A percentile compares a stretch with the other conserved stretches of the same genome.
Conservation (phyloP, 176 grass and related monocot genomes). For the Cymbopogon citratus region DNA sequence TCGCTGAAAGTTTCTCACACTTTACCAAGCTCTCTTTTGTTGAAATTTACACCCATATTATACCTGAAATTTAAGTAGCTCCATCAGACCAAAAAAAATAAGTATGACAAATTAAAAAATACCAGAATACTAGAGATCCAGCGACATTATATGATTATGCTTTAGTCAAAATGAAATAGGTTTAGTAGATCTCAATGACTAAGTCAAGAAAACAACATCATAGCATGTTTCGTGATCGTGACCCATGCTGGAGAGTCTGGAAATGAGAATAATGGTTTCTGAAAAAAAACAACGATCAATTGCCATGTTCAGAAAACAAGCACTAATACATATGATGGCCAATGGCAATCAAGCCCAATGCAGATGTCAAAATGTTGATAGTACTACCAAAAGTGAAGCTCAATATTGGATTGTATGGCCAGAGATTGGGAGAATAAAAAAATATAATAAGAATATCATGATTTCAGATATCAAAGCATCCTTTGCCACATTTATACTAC, state of each 20-base stretch:
- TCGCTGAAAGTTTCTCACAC: conserved; percentile 68
- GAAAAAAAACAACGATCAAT: background rate
- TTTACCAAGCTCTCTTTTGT: conserved; percentile 86
- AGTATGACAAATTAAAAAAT: background rate
- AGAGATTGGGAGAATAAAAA: too few species aligned
- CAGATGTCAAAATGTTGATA: background rate
- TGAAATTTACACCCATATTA: conserved; percentile 86
- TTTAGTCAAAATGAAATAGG: background rate
- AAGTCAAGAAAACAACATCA: background rate
- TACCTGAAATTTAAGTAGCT: conserved; percentile 53
- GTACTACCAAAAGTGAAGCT: background rate
- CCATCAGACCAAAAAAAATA: background rate
- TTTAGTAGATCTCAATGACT: background rate
- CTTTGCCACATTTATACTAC: too few species aligned
- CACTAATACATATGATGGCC: background rate
- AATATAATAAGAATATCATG: too few species aligned
- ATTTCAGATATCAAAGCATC: too few species aligned
- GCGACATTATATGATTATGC: background rate
- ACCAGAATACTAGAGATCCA: background rate
- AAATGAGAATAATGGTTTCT: background rate
- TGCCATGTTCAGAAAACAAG: background rate
- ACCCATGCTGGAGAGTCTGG: background rate
- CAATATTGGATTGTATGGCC: too few species aligned
- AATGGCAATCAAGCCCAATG: background rate
- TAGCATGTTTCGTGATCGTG: background rate